Percentiles rank a stretch among this genome's conserved stretches.
Conservation (phyloP, 1,139 yeast species). For the Taphrina betulina region DNA sequence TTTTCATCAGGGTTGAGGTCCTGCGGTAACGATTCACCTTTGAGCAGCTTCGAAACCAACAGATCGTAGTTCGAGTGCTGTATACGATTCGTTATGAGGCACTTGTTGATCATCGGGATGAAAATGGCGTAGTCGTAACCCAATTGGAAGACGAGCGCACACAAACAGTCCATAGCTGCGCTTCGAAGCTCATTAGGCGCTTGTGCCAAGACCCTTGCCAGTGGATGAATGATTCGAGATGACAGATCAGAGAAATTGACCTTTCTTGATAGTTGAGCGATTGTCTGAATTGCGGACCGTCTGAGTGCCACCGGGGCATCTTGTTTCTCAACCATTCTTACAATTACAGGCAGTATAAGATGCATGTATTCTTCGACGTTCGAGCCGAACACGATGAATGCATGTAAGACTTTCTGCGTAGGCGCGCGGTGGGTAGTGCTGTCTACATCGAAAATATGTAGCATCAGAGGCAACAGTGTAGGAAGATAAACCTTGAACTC, state of each 20-base stretch:
- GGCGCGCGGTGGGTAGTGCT: constrained; percentile 60
- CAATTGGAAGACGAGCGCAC: constrained; percentile 73
- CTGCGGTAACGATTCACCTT: constrained; percentile 87
- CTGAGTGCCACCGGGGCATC: constrained; percentile 53
- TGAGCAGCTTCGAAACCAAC: constrained; percentile 69
- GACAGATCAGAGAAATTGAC: constrained; percentile 84
- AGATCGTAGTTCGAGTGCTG: constrained; percentile 78
- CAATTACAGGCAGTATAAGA: constrained; percentile 78
- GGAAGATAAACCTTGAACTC: constrained; percentile 86
- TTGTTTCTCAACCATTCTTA: constrained; percentile 73
- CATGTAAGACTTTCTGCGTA: constrained; percentile 73
- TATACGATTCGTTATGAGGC: constrained; percentile 59
- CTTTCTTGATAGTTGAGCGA: constrained; percentile 75
- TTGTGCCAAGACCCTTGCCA: constrained; percentile 63
- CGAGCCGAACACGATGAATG: constrained; percentile 84
- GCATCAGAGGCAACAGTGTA: constrained; percentile 68
- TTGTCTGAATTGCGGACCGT: constrained; percentile 74
- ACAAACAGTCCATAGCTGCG: constrained; percentile 74
- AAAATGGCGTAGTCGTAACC: constrained; percentile 84
- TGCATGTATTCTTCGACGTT: constrained; percentile 88
- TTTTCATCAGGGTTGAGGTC: constrained; percentile 68
- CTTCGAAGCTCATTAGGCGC: constrained; percentile 61
- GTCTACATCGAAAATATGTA: constrained; percentile 78
- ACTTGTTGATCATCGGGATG: constrained; percentile 76
- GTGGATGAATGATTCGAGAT: constrained; percentile 83